Base-by-base conservation (phyloP, 495 filamentous ascomycete species). In the Annulohypoxylon moriforme region DNA sequence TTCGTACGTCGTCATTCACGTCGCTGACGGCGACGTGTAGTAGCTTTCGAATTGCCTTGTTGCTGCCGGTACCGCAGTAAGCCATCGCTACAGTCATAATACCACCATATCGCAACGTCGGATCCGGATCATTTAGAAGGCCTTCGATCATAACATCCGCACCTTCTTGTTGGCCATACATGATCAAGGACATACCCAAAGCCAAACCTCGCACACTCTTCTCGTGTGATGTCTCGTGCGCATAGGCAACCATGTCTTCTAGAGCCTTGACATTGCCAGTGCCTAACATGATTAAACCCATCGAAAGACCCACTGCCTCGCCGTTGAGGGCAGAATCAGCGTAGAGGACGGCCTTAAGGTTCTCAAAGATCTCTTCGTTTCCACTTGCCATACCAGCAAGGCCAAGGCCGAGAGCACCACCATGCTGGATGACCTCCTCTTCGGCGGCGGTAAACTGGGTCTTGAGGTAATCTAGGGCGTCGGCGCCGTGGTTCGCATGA, bases 21-120 rank as follows among this genome's bases (percentile, higher is more conserved):
- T 99, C 96, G 81, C 94, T 98, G 46, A 99, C 96, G 65, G 96
- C 96, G 59, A 96, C 90, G 73, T 99, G 96, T 5, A 99, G 89
- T n/a, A 99, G 87, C 79, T 96, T 95, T 44, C 96, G 93, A 33
- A 99, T 94, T 25, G 96, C 96, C 85, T 98, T 98, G 86, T 99
- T 99, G 89, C 93, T 97, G 20, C 94, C 92, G 57, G 91, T 97
- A 36, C 96, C 96, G 81, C 94, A 98, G 80, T 98, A 99, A 8
- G 96, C 96, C 77, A 99, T 85, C 29, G 96, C 96, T 36, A 98
- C 92, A n/a, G 96, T 98, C 90, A 98, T 94, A 76, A 99, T 97
- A 84, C 96, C 96, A 73, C 96, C 96, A 74, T 99, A 99, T 65
- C 96, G 89, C 56, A 99, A 84, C 25, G 93, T 93, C 70, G 96